phyloP scores from a whole-genome alignment of 345 rosid species.

The Camelina hispida region DNA sequence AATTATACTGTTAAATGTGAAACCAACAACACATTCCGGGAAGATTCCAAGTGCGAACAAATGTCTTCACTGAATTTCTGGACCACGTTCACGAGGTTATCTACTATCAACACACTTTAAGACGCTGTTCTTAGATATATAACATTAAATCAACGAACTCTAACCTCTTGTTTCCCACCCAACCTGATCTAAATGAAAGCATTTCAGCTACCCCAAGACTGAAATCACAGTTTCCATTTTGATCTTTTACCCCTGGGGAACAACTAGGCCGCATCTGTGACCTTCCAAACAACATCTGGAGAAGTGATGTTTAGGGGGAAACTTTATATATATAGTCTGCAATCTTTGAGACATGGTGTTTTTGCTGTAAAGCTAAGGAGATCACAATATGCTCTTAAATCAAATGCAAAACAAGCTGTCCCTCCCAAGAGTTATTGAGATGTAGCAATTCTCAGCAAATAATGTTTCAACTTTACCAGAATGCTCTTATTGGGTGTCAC shows the following conservation, averaged over 20 bases:
- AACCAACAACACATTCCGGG: background rate
- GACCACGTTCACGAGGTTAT: conserved; percentile 9
- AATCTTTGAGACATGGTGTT: conserved; percentile 7
- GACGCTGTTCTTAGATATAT: background rate
- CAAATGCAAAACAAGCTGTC: conserved; percentile 9
- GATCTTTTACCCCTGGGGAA: background rate
- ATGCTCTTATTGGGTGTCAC: conserved; percentile 50
- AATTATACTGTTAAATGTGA: background rate
- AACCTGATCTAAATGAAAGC: background rate
- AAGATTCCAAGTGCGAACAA: conserved; percentile 26
- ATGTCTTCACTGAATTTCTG: conserved; percentile 3
- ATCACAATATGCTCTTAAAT: conserved; percentile 3
- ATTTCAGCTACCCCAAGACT: background rate
- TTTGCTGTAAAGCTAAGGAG: background rate
- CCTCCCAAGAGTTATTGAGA: conserved; percentile 2
- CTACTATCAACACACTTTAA: background rate
- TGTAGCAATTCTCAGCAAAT: background rate
- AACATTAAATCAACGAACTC: background rate
- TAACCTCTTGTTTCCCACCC: background rate
- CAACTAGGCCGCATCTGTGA: background rate
- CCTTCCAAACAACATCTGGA: too few relatives aligned
- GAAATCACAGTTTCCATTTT: background rate
- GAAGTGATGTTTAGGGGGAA: background rate
- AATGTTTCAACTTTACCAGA: conserved; percentile 24
- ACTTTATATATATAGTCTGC: background rate